These are phyloP conservation scores for Mycena galopus DNA, from an alignment of 768 basidiomycete genomes.

Conservation along the genomic window DNA sequence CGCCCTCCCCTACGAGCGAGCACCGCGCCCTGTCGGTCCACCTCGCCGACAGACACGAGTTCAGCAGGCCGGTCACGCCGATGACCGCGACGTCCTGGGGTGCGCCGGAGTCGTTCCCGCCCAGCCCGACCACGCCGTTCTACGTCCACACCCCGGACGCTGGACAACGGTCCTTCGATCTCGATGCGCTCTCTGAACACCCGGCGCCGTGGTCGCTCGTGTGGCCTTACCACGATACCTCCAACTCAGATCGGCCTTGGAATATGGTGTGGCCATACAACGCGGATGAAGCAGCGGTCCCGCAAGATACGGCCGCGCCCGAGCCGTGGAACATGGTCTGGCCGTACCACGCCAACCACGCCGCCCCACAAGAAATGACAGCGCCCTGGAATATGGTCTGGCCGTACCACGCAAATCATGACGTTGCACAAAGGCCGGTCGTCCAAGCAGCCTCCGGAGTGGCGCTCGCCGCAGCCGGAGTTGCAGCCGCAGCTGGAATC, in stretches of 20 bases:
- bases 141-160: constrained; percentile 56
- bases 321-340: constrained; percentile 31
- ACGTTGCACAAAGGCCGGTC: background rate
- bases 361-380: background rate
- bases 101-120: constrained; percentile 57
- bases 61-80: constrained; percentile 59
- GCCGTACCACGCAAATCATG: constrained; percentile 19
- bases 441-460: background rate
- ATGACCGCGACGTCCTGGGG: constrained; percentile 65
- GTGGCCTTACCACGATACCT: constrained; percentile 47
- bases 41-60: constrained; percentile 56
- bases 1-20: constrained; percentile 45
- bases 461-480: background rate
- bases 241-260: constrained; percentile 39
- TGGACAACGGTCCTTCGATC: constrained; percentile 52
- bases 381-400: constrained; percentile 32
- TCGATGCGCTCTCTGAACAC: constrained; percentile 27
- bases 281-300: background rate
- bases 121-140: constrained; percentile 51
- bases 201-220: constrained; percentile 45
- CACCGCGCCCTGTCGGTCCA: constrained; percentile 59
- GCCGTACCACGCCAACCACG: constrained; percentile 19
- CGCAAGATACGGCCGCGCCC: background rate
- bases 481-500: background rate
- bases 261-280: constrained; percentile 51